Evolutionary conservation across 164 flowering plant species (phyloP), one percentile per base, ranked within the genome.

Genomic region (Cinnamomum chago): DNA sequence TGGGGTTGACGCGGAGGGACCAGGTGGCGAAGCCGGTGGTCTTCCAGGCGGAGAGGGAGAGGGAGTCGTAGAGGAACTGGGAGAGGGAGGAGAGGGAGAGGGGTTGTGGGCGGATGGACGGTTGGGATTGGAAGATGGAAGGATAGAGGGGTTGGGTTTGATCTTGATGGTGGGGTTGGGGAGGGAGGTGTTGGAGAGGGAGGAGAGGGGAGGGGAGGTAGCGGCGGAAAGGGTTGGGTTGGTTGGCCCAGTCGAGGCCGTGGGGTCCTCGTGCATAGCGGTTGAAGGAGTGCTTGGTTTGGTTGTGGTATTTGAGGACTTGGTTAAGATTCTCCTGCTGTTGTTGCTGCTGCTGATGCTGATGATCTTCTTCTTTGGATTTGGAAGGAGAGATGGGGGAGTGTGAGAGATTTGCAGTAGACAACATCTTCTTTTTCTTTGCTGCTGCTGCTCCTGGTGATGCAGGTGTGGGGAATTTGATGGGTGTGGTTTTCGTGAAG

Each of bases 201-300:
- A 90, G 71, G 60, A 86, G 84, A 4, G 93, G 92, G 40, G 96
- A 75, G 22, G 89, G 76, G 78, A 82, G 40, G 84, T 85, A 95
- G 35, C 94, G 89, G 67, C 98, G 94, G 78, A 95, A 95, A 10
- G 99, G 98, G 84, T 93, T 90, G 35, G 99, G 99, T 73, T 93
- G 99, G 79, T 95, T 95, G 35, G 94, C 92, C 99, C 98, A 95
- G 78, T 95, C 99, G 35, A 95, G 96, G 71, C 93, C 90, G 50
- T 74, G 92, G 5, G 98, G 98, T 18, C 96, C 97, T 74, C 88
- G 82, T 3, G 99, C 93, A 79, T 92, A 95, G 62, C 79, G 83
- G 76, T 75, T 78, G 87, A 90, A 88, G 68, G 83, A 73, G 82
- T 93, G 99, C 76, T 95, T 95, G 60, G 98, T 95, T 76, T 90